Conservation (phyloP, 2,329 filamentous ascomycete genomes). For the Pseudocercospora vitis region DNA sequence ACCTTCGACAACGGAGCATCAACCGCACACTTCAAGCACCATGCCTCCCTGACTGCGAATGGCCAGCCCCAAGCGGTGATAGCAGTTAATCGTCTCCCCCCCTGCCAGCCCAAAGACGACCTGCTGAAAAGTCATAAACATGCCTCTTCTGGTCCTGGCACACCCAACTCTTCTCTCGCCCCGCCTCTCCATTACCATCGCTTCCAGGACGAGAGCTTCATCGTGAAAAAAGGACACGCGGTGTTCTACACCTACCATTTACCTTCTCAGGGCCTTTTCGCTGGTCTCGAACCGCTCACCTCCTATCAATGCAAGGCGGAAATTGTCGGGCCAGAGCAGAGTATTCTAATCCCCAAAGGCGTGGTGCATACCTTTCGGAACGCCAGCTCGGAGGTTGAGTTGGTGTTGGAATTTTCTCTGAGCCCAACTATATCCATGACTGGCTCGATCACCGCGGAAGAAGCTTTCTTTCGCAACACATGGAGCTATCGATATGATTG, state of each 20-base stretch:
- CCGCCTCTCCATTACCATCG: slow-evolving; percentile 1
- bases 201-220: not conserved
- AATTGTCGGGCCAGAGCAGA: slow-evolving; percentile 1
- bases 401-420: not conserved
- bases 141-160: not conserved
- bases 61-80: not conserved
- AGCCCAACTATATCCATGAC: not conserved
- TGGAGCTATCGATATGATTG: slow-evolving; percentile 2
- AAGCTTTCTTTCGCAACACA: not conserved
- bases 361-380: slow-evolving; percentile 1
- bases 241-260: slow-evolving; percentile 2
- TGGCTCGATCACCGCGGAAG: not conserved
- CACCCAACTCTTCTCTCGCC: not conserved
- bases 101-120: not conserved
- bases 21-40: not conserved
- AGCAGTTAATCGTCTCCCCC: not conserved
- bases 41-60: not conserved
- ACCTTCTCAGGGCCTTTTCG: not conserved
- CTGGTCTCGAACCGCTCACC: not conserved
- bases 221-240: not conserved
- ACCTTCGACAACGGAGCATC: not conserved
- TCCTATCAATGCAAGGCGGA: not conserved
- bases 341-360: not conserved
- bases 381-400: not conserved
- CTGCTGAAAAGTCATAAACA: not conserved